phyloP scores from a whole-genome alignment of 2,329 filamentous ascomycete genomes.

The Trichoderma gracile region DNA sequence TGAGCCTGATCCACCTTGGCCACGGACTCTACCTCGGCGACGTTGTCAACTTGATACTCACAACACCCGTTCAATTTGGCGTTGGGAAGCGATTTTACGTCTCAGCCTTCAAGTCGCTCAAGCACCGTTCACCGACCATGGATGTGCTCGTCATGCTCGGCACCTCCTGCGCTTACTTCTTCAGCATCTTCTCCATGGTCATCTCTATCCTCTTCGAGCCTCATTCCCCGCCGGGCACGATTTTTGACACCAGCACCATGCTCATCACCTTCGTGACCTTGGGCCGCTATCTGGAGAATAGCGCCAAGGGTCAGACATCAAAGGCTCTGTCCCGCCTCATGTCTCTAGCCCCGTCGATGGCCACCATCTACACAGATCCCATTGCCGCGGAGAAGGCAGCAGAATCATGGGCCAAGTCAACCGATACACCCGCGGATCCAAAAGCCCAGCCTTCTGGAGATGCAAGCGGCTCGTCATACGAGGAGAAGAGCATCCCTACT shows the following conservation, averaged over 20 bases:
- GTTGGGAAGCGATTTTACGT: slow-evolving; percentile 92
- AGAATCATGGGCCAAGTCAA: slow-evolving; percentile 64
- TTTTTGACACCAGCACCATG: slow-evolving; percentile 99
- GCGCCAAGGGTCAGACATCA: slow-evolving; percentile 93
- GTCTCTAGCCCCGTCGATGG: slow-evolving; percentile 95
- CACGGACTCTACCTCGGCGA: slow-evolving; percentile 87
- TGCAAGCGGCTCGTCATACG: slow-evolving; percentile 61
- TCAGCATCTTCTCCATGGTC: slow-evolving; percentile 83
- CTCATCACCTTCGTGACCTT: slow-evolving; percentile 93
- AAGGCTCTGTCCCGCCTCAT: slow-evolving; percentile 91
- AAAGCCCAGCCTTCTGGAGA: slow-evolving; percentile 43
- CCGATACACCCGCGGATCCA: slow-evolving; percentile 37
- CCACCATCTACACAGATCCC: slow-evolving; percentile 91
- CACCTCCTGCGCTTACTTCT: slow-evolving; percentile 94
- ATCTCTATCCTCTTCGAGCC: slow-evolving; percentile 75
- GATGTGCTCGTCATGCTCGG: slow-evolving; percentile 93
- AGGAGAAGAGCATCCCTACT: slow-evolving; percentile 85
- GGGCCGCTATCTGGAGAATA: slow-evolving; percentile 88
- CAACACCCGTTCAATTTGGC: slow-evolving; percentile 93
- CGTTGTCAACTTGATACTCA: slow-evolving; percentile 77
- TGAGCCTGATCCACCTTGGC: slow-evolving; percentile 66
- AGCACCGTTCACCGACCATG: slow-evolving; percentile 93
- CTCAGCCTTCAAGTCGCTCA: slow-evolving; percentile 89
- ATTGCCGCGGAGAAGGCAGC: slow-evolving; percentile 90
- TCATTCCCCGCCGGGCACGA: slow-evolving; percentile 78